Base-by-base conservation (phyloP, 805 yeast species). In the Nakazawaea ishiwadae region DNA sequence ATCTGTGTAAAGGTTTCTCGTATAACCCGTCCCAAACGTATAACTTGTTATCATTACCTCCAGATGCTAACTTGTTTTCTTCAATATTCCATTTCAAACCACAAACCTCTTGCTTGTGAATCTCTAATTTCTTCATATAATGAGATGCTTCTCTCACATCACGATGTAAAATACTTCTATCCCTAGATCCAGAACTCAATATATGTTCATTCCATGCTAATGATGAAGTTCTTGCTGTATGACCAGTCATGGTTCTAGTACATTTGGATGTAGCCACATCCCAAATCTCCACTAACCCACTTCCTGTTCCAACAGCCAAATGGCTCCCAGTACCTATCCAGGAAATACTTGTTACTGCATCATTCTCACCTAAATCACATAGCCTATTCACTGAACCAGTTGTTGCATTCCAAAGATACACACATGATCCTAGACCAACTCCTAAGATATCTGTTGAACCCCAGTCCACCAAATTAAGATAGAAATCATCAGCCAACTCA, bases 321-420 rank as follows among this genome's bases (percentile, higher is more conserved):
- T 93, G 97, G 11, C 96, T 84, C 14, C 98, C 98, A 9, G 91
- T 77, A 18, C 91, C 95, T 36, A 91, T 86, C 99, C 99, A 93
- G 42, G 85, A 79, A 29, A 91, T 65, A 51, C 95, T 81, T 6
- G 97, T 85, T 18, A 88, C 84, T 36, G 69, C 65, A 51, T 90
- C 96, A 48, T 71, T 70, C 29, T 69, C 72, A 1, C 75, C 79
- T 23, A 91, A 66, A 48, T 84, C 86, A 53, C 96, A 85, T 28
- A 93, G 69, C 50, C 89, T 74, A 45, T 79, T 79, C 1, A 91
- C 97, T 2, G 81, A 75, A 15, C 95, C 96, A 0, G 88, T 77
- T 8, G 79, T 68, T 1, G 95, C 95, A 57, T 89, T 89, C 87
- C 98, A 90, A 11, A 91, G 64, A 56, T 93, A 93, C 1, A 90